A percentile compares a stretch with the other conserved stretches of the same genome.
Conservation (phyloP, 2,329 filamentous ascomycete species). For the Pseudogymnoascus sp. region DNA sequence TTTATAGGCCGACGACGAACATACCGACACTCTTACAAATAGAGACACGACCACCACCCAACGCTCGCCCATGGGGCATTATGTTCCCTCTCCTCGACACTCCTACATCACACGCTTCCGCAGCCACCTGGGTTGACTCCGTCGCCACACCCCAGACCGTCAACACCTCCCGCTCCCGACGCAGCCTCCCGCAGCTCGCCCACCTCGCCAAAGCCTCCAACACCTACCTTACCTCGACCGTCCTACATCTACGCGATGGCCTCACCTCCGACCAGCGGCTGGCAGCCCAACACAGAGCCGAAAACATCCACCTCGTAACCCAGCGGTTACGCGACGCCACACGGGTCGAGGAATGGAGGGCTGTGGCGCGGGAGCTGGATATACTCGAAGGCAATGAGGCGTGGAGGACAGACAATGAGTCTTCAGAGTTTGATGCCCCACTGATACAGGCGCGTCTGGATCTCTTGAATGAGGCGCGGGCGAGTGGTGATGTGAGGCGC, state of each 20-base stretch:
- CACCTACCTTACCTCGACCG: conserved; percentile 11
- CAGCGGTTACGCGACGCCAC: conserved; percentile 60
- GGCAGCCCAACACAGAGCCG: conserved; percentile 41
- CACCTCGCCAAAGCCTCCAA: neutral
- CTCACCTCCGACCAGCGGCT: conserved; percentile 39
- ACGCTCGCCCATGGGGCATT: neutral
- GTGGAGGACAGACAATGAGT: conserved; percentile 55
- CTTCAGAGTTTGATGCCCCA: conserved; percentile 50
- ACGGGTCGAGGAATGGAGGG: conserved; percentile 64
- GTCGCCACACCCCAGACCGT: neutral
- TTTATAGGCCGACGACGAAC: neutral
- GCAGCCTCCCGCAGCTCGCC: neutral
- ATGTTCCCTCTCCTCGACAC: neutral
- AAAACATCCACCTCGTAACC: conserved; percentile 55
- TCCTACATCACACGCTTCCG: neutral
- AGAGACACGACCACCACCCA: neutral
- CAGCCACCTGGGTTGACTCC: neutral
- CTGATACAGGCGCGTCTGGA: conserved; percentile 63
- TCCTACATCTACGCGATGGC: conserved; percentile 24
- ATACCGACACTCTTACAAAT: neutral
- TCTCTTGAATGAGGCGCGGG: conserved; percentile 67
- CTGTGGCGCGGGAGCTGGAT: conserved; percentile 70
- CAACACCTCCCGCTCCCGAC: neutral
- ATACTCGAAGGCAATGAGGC: conserved; percentile 68
- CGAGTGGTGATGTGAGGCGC: conserved; percentile 60